Base-by-base conservation (phyloP, 257 asterid genomes). In the Solanum raphanifolium region DNA sequence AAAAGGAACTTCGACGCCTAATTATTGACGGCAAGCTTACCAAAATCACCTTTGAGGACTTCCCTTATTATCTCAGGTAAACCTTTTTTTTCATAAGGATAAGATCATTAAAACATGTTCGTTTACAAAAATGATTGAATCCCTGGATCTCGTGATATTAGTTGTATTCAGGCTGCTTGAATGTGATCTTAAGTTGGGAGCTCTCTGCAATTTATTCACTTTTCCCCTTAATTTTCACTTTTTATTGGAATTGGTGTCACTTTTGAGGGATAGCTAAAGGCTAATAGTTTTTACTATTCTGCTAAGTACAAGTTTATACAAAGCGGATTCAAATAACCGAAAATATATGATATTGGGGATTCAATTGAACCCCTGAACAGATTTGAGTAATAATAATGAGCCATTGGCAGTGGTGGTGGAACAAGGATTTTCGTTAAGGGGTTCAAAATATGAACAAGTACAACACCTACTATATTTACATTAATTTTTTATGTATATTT, bases 21-120 rank as follows among this genome's bases (percentile, higher is more conserved):
- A 72, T 97, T 23, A 89, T 91, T 85, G 94, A 95, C 84, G 98
- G 98, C 52, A 95, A 92, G 88, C 89, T 90, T n/a, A 72, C 89
- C 90, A 85, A 89, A 38, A 89, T 92, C 87, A 87, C 95, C 62
- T 95, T 97, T 71, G 97, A 93, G 8, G 92, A 95, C 23, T 95
- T 97, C 83, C 98, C 99, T 23, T 97, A 96, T 90, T 94, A 86
- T 90, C 95, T 97, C 93, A 97, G 99, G 99, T 94, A 85, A 87
- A 66, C 20, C 65, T 7, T 55, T 20, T 20, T 20, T 48, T 55
- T 48, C 6, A 48, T 2, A 5, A 48, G 58, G 58, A 46, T 46
- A 46, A 46, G 21, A 48, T 15, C 60, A 48, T 48, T 48, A 48
- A 48, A 48, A 15, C 60, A 13, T 41, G 48, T 41, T 41, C 48